Percentiles rank a stretch among this genome's conserved stretches.
These are phyloP conservation scores for Chlamydomonas urium DNA, from an alignment of 139 green algal species.

Conservation along the genomic window DNA sequence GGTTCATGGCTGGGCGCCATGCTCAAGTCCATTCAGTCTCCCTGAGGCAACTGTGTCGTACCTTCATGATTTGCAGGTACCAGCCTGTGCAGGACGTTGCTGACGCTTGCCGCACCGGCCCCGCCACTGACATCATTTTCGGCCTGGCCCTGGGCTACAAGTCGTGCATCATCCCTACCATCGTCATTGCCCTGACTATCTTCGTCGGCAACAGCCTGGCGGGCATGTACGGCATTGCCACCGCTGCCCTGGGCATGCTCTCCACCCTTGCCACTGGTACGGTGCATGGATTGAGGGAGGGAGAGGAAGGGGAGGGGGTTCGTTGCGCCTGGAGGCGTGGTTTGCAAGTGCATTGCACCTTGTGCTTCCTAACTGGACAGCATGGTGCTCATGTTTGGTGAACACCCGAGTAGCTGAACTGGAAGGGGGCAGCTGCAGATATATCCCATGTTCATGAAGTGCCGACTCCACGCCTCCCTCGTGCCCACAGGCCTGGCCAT, in stretches of 20 bases:
- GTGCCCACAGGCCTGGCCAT: conserved; percentile 13
- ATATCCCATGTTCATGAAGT: no score
- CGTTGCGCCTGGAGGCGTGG: not conserved
- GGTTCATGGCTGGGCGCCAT: no score
- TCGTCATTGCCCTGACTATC: conserved; percentile 86
- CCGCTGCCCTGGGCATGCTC: conserved; percentile 94
- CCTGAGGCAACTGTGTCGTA: no score
- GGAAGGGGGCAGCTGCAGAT: no score
- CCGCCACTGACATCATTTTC: conserved; percentile 98
- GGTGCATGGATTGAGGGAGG: not conserved
- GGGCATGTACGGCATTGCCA: conserved; percentile 95
- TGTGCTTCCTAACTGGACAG: no score
- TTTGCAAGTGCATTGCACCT: not conserved
- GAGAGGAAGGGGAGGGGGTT: no score
- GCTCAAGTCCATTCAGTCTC: no score
- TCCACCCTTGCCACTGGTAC: conserved; percentile 78
- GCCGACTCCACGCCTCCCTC: no score
- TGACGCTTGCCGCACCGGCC: conserved; percentile 89
- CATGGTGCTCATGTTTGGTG: no score
- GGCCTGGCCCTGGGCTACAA: conserved; percentile 97
- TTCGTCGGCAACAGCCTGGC: conserved; percentile 33
- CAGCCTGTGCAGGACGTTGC: conserved; percentile 67
- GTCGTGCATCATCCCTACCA: conserved; percentile 67
- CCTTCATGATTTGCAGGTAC: no score
- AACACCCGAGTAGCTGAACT: no score